Evolutionary conservation across 179 eudicot genomes (phyloP).

Genomic region (Nepenthes alata): DNA sequence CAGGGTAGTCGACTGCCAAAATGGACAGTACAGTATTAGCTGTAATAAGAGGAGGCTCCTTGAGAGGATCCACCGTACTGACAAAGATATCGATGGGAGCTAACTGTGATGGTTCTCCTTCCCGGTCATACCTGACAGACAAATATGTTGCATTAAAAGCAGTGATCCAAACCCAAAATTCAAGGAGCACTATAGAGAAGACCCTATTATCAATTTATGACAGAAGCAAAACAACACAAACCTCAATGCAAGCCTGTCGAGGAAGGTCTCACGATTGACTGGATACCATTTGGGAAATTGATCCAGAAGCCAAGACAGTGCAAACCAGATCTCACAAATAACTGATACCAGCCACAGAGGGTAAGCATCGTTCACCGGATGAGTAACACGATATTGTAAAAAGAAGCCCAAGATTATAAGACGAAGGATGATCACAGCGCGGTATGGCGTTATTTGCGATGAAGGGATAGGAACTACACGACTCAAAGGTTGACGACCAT

Average conservation of each 20-base stretch:
- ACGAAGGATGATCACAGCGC: constrained; percentile 65
- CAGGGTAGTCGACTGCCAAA: constrained; percentile 78
- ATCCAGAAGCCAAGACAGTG: constrained; percentile 78
- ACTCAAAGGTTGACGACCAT: constrained; percentile 78
- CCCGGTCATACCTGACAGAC: constrained; percentile 56
- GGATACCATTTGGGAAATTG: constrained; percentile 89
- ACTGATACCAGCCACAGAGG: constrained; percentile 67
- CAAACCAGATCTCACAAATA: constrained; percentile 88
- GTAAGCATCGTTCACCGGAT: constrained; percentile 68
- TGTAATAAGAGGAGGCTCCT: constrained; percentile 73
- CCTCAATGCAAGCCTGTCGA: constrained; percentile 79
- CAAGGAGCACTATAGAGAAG: not conserved
- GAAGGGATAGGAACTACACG: constrained; percentile 62
- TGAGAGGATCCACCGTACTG: constrained; percentile 80
- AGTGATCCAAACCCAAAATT: not conserved
- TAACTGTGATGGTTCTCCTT: constrained; percentile 77
- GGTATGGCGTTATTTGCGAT: constrained; percentile 59
- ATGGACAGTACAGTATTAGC: constrained; percentile 81
- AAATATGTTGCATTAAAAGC: not conserved
- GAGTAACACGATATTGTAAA: constrained; percentile 63
- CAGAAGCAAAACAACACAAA: constrained; percentile 12
- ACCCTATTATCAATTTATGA: not conserved
- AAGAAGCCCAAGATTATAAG: constrained; percentile 65
- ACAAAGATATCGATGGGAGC: constrained; percentile 78
- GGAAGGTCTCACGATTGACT: constrained; percentile 69